phyloP scores from a whole-genome alignment of 768 basidiomycete species.

The Chalciporus chontae region DNA sequence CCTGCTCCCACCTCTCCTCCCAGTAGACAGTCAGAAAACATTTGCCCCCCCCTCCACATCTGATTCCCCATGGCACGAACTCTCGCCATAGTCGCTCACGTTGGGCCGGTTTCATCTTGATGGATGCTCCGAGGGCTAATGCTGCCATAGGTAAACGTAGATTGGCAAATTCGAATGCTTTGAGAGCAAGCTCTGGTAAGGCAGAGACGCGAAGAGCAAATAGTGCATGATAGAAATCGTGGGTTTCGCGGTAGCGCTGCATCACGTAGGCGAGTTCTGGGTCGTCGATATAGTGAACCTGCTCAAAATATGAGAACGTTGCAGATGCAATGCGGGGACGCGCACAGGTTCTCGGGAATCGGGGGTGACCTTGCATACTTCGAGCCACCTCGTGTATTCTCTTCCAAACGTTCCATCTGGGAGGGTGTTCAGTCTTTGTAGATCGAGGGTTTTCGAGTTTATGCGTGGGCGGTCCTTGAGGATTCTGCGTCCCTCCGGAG shows the following conservation, averaged over 20 bases:
- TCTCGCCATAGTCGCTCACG: slow-evolving; percentile 64
- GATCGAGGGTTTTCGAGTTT: slow-evolving; percentile 70
- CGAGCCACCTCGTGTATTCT: slow-evolving; percentile 88
- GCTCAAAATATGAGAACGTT: slow-evolving; percentile 3
- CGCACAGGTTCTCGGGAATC: slow-evolving; percentile 89
- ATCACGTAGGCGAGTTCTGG: slow-evolving; percentile 97
- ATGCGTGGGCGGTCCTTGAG: slow-evolving; percentile 82
- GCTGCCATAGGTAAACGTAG: slow-evolving; percentile 85
- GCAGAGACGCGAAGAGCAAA: slow-evolving; percentile 86
- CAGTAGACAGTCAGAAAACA: slow-evolving; percentile 91
- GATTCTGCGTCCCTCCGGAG: slow-evolving; percentile 79
- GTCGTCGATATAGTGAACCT: slow-evolving; percentile 95
- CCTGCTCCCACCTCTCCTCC: slow-evolving; percentile 91
- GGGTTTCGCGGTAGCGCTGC: slow-evolving; percentile 96
- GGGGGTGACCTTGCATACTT: slow-evolving; percentile 83
- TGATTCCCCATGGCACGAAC: slow-evolving; percentile 90
- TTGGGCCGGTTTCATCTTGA: slow-evolving; percentile 36
- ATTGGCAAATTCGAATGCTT: slow-evolving; percentile 92
- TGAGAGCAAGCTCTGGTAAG: slow-evolving; percentile 89
- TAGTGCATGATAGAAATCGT: slow-evolving; percentile 96
- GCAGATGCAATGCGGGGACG: neutral
- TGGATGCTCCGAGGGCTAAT: slow-evolving; percentile 60
- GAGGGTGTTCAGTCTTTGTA: slow-evolving; percentile 59
- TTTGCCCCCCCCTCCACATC: slow-evolving; percentile 69
- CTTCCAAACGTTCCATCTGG: slow-evolving; percentile 82